Percentiles rank a stretch among this genome's conserved stretches.
Conservation (phyloP, 2,329 filamentous ascomycete genomes). For the Tolypocladium nubicola region DNA sequence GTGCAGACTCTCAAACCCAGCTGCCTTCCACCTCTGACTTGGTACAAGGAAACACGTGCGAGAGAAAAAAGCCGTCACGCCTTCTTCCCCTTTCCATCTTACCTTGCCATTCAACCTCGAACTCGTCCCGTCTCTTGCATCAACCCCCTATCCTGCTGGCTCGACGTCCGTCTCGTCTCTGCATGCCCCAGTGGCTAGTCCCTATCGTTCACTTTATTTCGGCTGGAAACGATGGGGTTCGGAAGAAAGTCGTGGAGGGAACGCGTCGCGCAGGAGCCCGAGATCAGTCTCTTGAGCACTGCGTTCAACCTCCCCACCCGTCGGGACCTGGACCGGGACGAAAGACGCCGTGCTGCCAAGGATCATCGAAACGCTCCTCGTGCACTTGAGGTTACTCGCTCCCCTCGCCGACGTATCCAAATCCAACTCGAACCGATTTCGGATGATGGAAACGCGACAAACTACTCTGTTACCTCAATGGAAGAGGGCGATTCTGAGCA, state of each 20-base stretch:
- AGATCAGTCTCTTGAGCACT: conserved; percentile 8
- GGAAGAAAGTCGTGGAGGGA: conserved; percentile 5
- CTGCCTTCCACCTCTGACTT: neutral
- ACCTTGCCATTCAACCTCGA: neutral
- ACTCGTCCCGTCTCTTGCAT: neutral
- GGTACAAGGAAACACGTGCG: neutral
- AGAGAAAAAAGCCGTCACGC: neutral
- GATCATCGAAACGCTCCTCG: neutral
- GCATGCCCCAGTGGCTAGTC: too few species aligned
- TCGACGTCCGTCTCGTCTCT: neutral
- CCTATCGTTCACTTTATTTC: neutral
- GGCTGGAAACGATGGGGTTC: conserved; percentile 4
- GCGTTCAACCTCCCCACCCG: conserved; percentile 10
- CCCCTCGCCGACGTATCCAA: neutral
- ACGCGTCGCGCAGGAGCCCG: conserved; percentile 1
- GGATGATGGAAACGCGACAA: neutral
- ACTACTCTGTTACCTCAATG: neutral
- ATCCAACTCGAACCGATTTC: neutral
- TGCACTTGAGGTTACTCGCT: neutral
- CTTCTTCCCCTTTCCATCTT: neutral
- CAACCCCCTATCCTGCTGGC: neutral
- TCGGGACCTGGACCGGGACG: conserved; percentile 5
- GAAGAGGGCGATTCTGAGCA: neutral
- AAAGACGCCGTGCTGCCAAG: neutral
- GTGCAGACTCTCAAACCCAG: neutral